phyloP scores from a whole-genome alignment of 1,139 yeast species.

The Kurtzmaniella natalensis region DNA sequence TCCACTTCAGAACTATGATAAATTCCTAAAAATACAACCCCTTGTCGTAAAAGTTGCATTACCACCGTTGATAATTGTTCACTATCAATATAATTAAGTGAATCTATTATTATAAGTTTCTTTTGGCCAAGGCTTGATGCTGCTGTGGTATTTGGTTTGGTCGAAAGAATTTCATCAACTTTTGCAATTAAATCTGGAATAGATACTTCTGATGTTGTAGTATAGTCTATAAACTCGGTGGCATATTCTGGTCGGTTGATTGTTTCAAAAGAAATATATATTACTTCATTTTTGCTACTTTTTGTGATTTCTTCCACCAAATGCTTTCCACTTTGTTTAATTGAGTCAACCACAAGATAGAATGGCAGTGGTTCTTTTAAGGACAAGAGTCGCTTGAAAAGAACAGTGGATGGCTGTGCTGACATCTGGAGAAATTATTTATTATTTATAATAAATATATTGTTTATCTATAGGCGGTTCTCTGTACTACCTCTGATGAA shows the following conservation, averaged over 20 bases:
- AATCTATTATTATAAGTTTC: conserved; percentile 53
- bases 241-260: conserved; percentile 47
- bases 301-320: conserved; percentile 56
- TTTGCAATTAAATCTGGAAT: conserved; percentile 12
- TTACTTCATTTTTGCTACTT: conserved; percentile 28
- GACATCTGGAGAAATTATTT: too few species aligned
- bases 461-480: too few species aligned
- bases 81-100: conserved; percentile 55
- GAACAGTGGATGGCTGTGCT: conserved; percentile 38
- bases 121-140: conserved; percentile 1
- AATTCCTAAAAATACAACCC: conserved; percentile 52
- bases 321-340: conserved; percentile 60
- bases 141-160: not conserved
- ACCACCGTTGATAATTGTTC: conserved; percentile 50
- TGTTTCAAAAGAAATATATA: conserved; percentile 66
- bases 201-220: conserved; percentile 15
- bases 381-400: conserved; percentile 57
- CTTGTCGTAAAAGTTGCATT: conserved; percentile 51
- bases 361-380: conserved; percentile 74
- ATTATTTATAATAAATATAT: too few species aligned
- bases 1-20: conserved; percentile 53
- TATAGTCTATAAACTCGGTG: conserved; percentile 46
- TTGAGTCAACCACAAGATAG: conserved; percentile 61
- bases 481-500: too few species aligned
- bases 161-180: conserved; percentile 1